Percentiles rank a stretch among this genome's conserved stretches.
These are phyloP conservation scores for Chloromonas sp. DNA, from an alignment of 163 green algal genomes.

Conservation along the genomic window DNA sequence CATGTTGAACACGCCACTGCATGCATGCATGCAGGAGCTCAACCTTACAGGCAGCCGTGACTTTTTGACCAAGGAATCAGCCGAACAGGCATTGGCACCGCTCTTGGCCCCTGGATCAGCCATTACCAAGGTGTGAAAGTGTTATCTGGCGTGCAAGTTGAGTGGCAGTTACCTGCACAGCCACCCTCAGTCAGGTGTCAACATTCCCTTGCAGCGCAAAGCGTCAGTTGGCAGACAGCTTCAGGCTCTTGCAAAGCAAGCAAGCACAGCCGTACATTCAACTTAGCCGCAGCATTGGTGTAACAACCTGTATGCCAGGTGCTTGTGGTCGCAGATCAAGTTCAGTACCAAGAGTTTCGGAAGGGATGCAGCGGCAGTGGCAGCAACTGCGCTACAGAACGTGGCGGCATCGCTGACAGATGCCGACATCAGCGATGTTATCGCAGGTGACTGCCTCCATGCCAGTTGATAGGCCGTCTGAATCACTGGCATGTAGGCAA, in stretches of 20 bases:
- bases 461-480: no score
- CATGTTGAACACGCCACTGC: background rate
- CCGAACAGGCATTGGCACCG: conserved; percentile 59
- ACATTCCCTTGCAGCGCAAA: background rate
- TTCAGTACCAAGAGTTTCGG: conserved; percentile 93
- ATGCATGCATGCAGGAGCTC: conserved; percentile 27
- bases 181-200: no score
- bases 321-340: conserved; percentile 57
- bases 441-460: conserved; percentile 59
- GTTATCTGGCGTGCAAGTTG: no score
- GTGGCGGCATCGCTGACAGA: conserved; percentile 53
- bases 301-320: background rate
- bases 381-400: conserved; percentile 64
- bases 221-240: background rate
- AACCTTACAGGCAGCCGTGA: conserved; percentile 74
- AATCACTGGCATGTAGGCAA: no score
- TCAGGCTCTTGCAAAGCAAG: no score
- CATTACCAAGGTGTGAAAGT: conserved; percentile 50
- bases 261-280: background rate
- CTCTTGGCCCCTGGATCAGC: conserved; percentile 56
- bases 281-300: no score
- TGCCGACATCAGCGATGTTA: conserved; percentile 91
- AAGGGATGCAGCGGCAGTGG: conserved; percentile 73
- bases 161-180: no score
- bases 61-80: conserved; percentile 72